Evolutionary conservation across 2,329 filamentous ascomycete genomes (phyloP).

Genomic region (Sporothrix curviconia): DNA sequence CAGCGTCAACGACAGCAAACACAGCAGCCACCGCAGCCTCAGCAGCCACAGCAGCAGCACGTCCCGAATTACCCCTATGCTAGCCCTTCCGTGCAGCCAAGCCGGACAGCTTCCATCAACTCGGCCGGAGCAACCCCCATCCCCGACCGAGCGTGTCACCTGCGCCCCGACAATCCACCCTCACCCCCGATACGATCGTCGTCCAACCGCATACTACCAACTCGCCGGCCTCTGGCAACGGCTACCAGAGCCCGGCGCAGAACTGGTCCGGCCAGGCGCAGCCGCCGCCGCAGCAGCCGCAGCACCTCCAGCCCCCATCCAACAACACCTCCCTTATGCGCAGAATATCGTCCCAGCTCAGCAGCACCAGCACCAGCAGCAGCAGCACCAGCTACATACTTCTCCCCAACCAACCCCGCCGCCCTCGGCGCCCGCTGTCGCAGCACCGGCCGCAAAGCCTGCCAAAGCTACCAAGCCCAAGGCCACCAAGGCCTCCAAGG

Average conservation of each 20-base stretch:
- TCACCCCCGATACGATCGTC: neutral
- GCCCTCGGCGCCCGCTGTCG: neutral
- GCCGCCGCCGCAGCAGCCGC: neutral
- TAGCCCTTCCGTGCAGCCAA: neutral
- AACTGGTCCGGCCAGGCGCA: neutral
- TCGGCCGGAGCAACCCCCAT: neutral
- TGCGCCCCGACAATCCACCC: neutral
- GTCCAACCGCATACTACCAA: neutral
- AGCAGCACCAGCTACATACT: neutral
- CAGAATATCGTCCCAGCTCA: neutral
- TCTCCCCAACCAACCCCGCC: neutral
- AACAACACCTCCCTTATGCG: neutral
- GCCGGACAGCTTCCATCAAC: neutral
- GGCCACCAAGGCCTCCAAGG: neutral
- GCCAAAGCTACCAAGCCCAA: conserved; percentile 10
- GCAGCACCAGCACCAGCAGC: conserved; percentile 6
- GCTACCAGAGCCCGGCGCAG: neutral
- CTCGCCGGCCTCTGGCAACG: neutral
- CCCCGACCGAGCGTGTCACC: neutral
- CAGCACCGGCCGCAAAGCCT: neutral
- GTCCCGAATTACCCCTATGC: neutral
- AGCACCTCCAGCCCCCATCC: neutral
- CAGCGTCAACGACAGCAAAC: conserved; percentile 3
- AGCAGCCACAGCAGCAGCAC: neutral
- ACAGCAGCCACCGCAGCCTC: neutral